phyloP scores from a whole-genome alignment of 1,284 basidiomycete genomes.

The Sanguinoderma infundibulare region DNA sequence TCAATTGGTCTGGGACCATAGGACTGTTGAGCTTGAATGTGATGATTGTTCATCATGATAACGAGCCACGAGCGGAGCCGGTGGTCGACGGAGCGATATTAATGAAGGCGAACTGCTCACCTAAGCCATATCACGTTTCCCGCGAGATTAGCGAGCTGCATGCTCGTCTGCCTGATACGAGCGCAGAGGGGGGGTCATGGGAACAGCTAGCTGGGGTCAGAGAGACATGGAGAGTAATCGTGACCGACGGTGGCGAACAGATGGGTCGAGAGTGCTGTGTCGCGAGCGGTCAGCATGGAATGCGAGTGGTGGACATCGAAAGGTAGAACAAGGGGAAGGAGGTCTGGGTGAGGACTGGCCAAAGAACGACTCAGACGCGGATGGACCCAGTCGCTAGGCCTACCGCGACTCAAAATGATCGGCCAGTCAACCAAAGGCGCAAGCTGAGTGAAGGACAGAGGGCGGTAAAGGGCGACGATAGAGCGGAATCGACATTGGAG shows the following conservation, averaged over 20 bases:
- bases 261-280: too few relatives aligned
- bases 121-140: background rate
- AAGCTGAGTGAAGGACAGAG: too few relatives aligned
- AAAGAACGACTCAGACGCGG: background rate
- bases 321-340: background rate
- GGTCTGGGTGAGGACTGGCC: background rate
- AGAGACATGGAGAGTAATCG: background rate
- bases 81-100: background rate
- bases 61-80: background rate
- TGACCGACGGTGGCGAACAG: background rate
- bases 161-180: background rate
- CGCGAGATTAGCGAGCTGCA: background rate
- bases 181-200: background rate
- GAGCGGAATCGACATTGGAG: background rate
- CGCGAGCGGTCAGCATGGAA: too few relatives aligned
- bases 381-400: background rate
- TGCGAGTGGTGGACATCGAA: background rate
- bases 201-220: background rate
- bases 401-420: too few relatives aligned
- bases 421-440: too few relatives aligned
- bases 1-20: constrained; percentile 11
- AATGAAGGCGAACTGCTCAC: background rate
- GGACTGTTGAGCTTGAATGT: constrained; percentile 19
- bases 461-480: background rate
- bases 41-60: constrained; percentile 12